Conservation (phyloP, 1,284 basidiomycete species). For the Austroboletus niveus region DNA sequence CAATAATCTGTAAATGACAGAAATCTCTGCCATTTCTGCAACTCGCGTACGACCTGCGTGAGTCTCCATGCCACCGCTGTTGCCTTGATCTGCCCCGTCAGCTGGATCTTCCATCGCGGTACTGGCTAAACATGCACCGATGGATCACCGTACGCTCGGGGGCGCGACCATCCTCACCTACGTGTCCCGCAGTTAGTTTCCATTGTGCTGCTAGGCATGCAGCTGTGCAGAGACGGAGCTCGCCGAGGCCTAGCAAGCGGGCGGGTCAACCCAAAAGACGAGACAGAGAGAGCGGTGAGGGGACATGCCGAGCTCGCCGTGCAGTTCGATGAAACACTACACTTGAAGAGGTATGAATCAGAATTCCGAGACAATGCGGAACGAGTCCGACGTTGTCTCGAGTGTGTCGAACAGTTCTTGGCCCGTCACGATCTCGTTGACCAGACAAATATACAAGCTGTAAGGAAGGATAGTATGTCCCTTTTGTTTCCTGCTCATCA, state of each 20-base stretch:
- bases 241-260: slow-evolving; percentile 9
- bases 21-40: background rate
- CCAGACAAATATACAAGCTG: slow-evolving; percentile 19
- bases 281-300: no score
- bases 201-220: slow-evolving; percentile 10
- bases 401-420: slow-evolving; percentile 18
- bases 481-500: slow-evolving; percentile 8
- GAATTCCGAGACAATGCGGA: slow-evolving; percentile 20
- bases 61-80: slow-evolving; percentile 16
- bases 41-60: slow-evolving; percentile 13
- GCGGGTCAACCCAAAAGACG: no score
- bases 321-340: slow-evolving; percentile 20
- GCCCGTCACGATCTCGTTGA: slow-evolving; percentile 19
- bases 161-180: slow-evolving; percentile 6
- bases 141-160: slow-evolving; percentile 14
- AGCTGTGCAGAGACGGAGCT: slow-evolving; percentile 5
- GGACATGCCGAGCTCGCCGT: slow-evolving; percentile 6
- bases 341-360: slow-evolving; percentile 18
- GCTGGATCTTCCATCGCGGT: slow-evolving; percentile 16
- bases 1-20: no score
- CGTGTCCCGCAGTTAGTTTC: slow-evolving; percentile 17
- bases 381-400: slow-evolving; percentile 8
- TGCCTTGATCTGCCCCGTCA: slow-evolving; percentile 19
- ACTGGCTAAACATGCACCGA: slow-evolving; percentile 21
- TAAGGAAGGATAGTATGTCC: background rate